Base-by-base conservation (phyloP, 2,329 filamentous ascomycete genomes). In the Aspergillus uvarum region DNA sequence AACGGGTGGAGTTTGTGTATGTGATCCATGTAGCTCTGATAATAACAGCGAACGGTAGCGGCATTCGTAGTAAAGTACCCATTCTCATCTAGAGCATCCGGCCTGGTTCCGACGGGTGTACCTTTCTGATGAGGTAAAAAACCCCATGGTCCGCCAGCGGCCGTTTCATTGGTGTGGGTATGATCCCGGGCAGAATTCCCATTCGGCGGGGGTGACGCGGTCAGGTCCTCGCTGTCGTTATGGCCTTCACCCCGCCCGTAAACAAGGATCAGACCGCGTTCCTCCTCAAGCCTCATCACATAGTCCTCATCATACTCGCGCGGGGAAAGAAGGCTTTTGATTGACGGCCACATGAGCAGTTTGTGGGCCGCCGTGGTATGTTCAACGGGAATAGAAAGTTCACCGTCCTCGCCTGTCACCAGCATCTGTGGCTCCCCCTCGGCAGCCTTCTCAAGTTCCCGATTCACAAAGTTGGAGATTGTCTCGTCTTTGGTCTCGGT, bases 341-440 rank as follows among this genome's bases (percentile, higher is more conserved):
- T 91, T 0, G 87, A 83, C 0, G 84, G 84, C 87, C 89, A 92
- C 51, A 84, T 82, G 29, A 98, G 79, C 19, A 98, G 80, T 63
- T 92, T 85, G 54, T 95, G 91, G 1, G 92, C 92, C n/a, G 92
- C 86, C 0, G 93, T 97, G 0, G 91, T 96, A 70, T 98, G 94
- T 66, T 96, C 91, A 29, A 88, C 85, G 0, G 92, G 90, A 58
- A 96, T 90, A 1, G 89, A 85, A 14, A 90, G 84, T 65, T 87
- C 83, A 51, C 86, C 87, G 29, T 75, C 73, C 31, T 76, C 72
- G 5, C 70, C 68, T 14, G 55, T 59, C 31, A 65, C 65, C 5
- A 65, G 47, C 21, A 58, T 47, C 22, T 65, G 60, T 38, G 56
- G 54, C 6, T 54, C 32, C 44, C 42, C 57, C 16, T 47, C 42